These are phyloP conservation scores for Candida germanica DNA, from an alignment of 805 yeast species.

Conservation along the genomic window DNA sequence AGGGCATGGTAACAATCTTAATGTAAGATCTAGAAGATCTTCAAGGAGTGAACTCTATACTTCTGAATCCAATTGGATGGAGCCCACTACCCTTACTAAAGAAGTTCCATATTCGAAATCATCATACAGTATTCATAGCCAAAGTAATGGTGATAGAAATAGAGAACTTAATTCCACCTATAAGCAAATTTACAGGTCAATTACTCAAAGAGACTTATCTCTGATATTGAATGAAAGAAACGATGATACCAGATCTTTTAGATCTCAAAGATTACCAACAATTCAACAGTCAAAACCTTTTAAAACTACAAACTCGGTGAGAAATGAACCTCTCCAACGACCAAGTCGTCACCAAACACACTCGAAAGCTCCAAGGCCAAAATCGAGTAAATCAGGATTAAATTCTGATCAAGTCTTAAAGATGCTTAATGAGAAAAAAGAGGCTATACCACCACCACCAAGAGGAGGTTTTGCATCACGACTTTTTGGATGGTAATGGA, in stretches of 20 bases:
- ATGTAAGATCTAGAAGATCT: conserved; percentile 30
- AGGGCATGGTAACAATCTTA: too few species aligned
- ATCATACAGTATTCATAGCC: conserved; percentile 20
- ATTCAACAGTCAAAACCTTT: conserved; percentile 13
- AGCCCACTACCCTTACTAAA: conserved; percentile 24
- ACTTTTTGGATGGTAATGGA: conserved; percentile 38
- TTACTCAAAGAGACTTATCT: conserved; percentile 32
- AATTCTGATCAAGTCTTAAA: conserved; percentile 13
- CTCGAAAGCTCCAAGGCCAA: neutral
- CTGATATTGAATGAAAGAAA: conserved; percentile 11
- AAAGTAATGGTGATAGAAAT: conserved; percentile 6
- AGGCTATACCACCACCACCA: conserved; percentile 3
- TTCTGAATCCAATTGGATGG: conserved; percentile 53
- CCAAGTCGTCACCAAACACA: neutral
- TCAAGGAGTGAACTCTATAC: conserved; percentile 41
- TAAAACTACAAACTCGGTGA: conserved; percentile 3
- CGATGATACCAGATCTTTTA: conserved; percentile 14
- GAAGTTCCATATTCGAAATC: conserved; percentile 19
- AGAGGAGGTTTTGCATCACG: conserved; percentile 23
- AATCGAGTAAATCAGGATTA: conserved; percentile 1
- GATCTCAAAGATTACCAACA: conserved; percentile 14
- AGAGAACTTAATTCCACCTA: conserved; percentile 29
- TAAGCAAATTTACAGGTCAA: conserved; percentile 33
- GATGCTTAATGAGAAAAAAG: conserved; percentile 9
- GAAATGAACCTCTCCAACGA: conserved; percentile 2